Percentiles rank a stretch among this genome's conserved stretches.
Evolutionary conservation across 2,329 filamentous ascomycete species (phyloP).

Genomic region (Aureobasidium musti): DNA sequence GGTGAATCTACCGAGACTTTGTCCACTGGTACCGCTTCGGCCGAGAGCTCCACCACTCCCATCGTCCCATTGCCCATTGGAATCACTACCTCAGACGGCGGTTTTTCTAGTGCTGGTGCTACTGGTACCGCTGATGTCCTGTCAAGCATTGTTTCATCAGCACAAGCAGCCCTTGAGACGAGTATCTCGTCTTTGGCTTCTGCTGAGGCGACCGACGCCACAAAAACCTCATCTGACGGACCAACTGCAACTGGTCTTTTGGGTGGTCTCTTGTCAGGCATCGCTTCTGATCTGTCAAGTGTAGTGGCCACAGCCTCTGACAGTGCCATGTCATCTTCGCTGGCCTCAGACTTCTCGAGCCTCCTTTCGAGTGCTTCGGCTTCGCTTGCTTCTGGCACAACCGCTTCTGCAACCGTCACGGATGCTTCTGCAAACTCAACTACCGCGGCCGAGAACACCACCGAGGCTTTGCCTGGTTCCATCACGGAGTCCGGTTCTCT

Average conservation of each 20-base stretch:
- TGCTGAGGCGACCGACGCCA: conserved; percentile 27
- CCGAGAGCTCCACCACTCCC: conserved; percentile 19
- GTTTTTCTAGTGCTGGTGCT: conserved; percentile 3
- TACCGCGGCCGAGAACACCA: conserved; percentile 8
- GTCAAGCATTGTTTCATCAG: conserved; percentile 32
- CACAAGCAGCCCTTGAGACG: conserved; percentile 12
- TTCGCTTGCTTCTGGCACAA: conserved; percentile 34
- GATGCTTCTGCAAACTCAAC: conserved; percentile 21
- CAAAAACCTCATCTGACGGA: conserved; percentile 28
- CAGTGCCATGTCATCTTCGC: conserved; percentile 34
- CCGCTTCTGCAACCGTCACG: conserved; percentile 26
- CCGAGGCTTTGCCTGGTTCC: conserved; percentile 17
- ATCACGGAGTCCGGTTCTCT: conserved; percentile 12
- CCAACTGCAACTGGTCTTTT: conserved; percentile 30
- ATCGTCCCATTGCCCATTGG: conserved; percentile 16
- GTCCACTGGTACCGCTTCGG: conserved; percentile 1
- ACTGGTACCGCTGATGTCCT: conserved; percentile 24
- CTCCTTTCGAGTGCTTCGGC: conserved; percentile 39
- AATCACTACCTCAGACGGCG: conserved; percentile 1
- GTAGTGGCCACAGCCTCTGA: conserved; percentile 38
- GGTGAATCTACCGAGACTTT: background rate
- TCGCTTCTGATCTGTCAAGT: conserved; percentile 37
- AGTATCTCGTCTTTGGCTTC: conserved; percentile 34
- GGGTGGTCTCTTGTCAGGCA: conserved; percentile 34
- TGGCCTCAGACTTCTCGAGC: conserved; percentile 39